Percentiles rank a stretch among this genome's conserved stretches.
Conservation (phyloP, 169 alveolate genomes). For the Plasmodium vivax region DNA sequence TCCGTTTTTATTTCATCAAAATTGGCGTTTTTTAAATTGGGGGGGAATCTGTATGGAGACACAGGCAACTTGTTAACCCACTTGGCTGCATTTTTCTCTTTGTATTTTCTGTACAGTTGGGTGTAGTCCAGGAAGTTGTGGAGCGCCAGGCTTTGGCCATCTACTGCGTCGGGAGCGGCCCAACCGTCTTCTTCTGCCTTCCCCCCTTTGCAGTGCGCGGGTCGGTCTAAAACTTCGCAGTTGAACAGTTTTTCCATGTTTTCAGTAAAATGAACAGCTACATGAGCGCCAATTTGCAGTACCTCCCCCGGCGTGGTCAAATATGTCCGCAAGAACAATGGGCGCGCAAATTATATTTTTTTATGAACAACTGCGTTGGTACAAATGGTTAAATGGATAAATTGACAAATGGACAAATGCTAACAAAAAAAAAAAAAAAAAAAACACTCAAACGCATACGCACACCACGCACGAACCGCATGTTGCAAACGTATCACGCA, state of each 20-base stretch:
- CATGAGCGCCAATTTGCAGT: background rate
- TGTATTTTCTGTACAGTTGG: slow-evolving; percentile 44
- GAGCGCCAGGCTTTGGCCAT: background rate
- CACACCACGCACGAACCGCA: background rate
- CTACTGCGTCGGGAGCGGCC: background rate
- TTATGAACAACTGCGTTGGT: background rate
- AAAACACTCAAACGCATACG: background rate
- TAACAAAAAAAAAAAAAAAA: background rate
- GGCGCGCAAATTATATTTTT: background rate
- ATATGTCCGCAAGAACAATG: background rate
- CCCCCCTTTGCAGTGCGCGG: background rate
- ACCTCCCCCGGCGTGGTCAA: background rate
- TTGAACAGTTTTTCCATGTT: slow-evolving; percentile 34
- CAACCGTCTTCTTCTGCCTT: background rate
- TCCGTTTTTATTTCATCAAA: slow-evolving; percentile 66
- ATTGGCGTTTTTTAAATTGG: slow-evolving; percentile 6
- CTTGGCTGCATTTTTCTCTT: slow-evolving; percentile 22
- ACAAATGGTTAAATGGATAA: background rate
- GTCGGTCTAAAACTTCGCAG: slow-evolving; percentile 21
- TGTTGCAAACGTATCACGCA: background rate
- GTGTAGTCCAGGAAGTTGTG: slow-evolving; percentile 28
- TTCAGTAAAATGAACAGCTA: background rate
- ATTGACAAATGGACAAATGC: background rate
- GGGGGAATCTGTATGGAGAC: slow-evolving; percentile 43
- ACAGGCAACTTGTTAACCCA: slow-evolving; percentile 50